Conservation (phyloP, 345 rosid genomes). For the Lepidium didymum region DNA sequence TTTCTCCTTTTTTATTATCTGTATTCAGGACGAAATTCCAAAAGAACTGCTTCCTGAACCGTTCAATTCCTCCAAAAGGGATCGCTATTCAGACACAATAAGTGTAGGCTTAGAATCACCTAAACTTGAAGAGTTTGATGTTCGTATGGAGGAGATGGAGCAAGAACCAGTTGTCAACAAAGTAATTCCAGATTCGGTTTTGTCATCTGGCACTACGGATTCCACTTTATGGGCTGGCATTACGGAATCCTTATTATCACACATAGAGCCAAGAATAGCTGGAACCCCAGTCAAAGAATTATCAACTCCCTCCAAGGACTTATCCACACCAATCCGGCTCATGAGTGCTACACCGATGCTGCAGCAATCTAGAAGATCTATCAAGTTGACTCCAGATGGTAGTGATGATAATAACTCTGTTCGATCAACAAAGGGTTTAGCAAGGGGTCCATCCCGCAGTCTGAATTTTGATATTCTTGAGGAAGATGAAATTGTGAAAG, state of each 20-base stretch:
- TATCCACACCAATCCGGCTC: slow-evolving; percentile 49
- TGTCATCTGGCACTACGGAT: not conserved
- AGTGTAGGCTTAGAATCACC: not conserved
- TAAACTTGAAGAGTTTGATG: slow-evolving; percentile 7
- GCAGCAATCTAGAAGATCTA: slow-evolving; percentile 49
- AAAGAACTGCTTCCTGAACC: slow-evolving; percentile 73
- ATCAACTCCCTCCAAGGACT: slow-evolving; percentile 26
- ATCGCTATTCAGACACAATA: not conserved
- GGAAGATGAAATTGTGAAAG: slow-evolving; percentile 19
- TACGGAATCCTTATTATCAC: not conserved
- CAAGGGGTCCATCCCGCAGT: slow-evolving; percentile 48
- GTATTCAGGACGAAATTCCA: slow-evolving; percentile 62
- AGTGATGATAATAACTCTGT: slow-evolving; percentile 16
- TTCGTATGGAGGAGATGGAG: slow-evolving; percentile 7
- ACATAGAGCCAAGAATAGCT: slow-evolving; percentile 3
- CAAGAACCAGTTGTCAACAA: not conserved
- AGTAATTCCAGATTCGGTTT: slow-evolving; percentile 1
- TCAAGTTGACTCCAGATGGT: slow-evolving; percentile 47
- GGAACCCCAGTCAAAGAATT: slow-evolving; percentile 22
- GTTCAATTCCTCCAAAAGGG: slow-evolving; percentile 36
- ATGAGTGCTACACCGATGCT: slow-evolving; percentile 56
- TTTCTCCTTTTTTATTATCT: not conserved
- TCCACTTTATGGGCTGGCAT: not conserved
- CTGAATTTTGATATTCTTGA: slow-evolving; percentile 54
- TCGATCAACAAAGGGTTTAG: slow-evolving; percentile 34